Evolutionary conservation across 2,329 filamentous ascomycete species (phyloP), one percentile per base, ranked within the genome.

Genomic region (Xylaria sp.): DNA sequence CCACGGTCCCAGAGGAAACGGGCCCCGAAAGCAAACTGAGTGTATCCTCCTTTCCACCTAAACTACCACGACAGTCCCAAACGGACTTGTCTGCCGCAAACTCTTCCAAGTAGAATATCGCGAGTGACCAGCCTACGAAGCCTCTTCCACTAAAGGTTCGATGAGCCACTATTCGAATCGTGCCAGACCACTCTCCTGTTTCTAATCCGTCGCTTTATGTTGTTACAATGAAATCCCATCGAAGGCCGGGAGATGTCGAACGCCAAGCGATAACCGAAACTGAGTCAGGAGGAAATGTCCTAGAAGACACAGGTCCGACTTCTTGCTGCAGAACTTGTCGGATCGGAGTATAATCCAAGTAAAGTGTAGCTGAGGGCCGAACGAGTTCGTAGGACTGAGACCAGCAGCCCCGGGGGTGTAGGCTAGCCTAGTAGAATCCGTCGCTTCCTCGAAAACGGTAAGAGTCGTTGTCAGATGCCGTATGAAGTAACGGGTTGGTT

Each of bases 221-320:
- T 53, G 36, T 27, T 60, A 39, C 42, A 21, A 60, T 50, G 30
- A 12, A 69, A 51, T 69, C 69, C 66, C 69, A 69, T 71, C 69
- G 66, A 65, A 64, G 54, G 39, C 12, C 24, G 19, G 6, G 54
- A 61, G 51, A 19, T 57, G 21, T 4, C 30, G 27, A 42, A 19
- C 39, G 45, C 48, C 47, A 58, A 59, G 34, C 45, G 50, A 63
- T 30, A 60, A 57, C 34, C 48, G 32, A 47, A 48, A 48, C 55
- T 34, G 4, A 63, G 39, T 53, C 53, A 48, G 56, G 56, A 65
- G 61, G 48, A 55, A 32, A 61, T 62, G 67, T 34, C 64, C 64
- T 71, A 71, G 63, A 71, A 67, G 69, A 71, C 67, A 65, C 64
- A 51, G 53, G 61, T 19, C 53, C 55, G 64, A 39, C 57, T 53